Base-by-base conservation (phyloP, 768 basidiomycete species). In the Suillus luteus region DNA sequence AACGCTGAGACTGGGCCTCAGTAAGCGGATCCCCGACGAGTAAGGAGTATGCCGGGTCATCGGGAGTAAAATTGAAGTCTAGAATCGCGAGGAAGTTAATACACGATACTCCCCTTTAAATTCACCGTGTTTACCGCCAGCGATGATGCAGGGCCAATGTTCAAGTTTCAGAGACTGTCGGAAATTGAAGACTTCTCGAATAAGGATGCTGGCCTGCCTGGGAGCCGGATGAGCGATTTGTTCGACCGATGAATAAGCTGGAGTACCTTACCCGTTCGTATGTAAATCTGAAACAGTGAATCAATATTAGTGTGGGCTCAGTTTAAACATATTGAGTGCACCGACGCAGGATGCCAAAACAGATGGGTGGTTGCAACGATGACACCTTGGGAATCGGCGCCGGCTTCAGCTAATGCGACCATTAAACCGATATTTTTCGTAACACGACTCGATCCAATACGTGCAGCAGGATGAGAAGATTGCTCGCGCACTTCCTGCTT, bases 41-140 rank as follows among this genome's bases (percentile, higher is more conserved):
- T 37, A 98, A 83, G 15, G 92, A 85, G 74, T 99, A 98, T 0
- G 86, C 86, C 5, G 92, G 81, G 71, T 96, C 95, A 65, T 82
- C 82, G 0, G 96, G 96, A 15, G 86, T 76, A 61, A 93, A 92
- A 74, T 98, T 99, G 78, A 97, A 95, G 75, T 99, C 96, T 96
- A 61, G 8, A 41, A 49, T 10, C 43, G 43, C 17, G 19, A 66
- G 7, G 46, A 41, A 27, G 31, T 63, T 52, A 55, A 64, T 43
- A 51, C 19, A 48, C n/a, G 46, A 64, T 14, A 31, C 22, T 9
- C 27, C 41, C 33, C 19, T 15, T 58, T 58, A 2, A 31, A 11
- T 37, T 52, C 15, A 15, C 22, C 35, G 11, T 19, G 31, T 55
- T 69, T 72, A 93, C 96, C 95, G 73, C 96, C 96, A 0, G 91